These are phyloP conservation scores for Schizochytrium sp. DNA, from an alignment of 108 stramenopile genomes.

Conservation along the genomic window DNA sequence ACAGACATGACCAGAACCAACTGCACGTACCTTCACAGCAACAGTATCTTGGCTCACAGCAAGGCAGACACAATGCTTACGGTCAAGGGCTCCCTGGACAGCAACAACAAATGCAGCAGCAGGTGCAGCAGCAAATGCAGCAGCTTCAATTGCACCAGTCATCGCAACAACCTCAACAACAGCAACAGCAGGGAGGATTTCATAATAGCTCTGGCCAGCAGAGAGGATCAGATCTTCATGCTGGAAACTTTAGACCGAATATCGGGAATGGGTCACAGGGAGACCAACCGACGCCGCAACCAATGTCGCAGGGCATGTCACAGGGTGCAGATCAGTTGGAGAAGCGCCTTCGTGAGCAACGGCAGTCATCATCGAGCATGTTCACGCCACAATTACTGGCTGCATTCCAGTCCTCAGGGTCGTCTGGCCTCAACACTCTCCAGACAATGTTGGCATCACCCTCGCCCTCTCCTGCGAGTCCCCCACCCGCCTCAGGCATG, in stretches of 20 bases:
- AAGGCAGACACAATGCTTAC: background rate
- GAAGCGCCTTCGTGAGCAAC: background rate
- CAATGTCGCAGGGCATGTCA: background rate
- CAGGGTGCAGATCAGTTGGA: background rate
- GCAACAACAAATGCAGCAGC: background rate
- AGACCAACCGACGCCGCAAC: background rate
- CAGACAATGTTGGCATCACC: background rate
- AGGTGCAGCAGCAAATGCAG: conserved; percentile 38
- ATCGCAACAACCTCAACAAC: background rate
- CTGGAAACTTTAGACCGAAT: background rate
- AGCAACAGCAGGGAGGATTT: background rate
- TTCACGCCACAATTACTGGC: background rate
- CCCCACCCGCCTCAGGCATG: background rate
- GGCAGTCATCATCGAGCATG: background rate
- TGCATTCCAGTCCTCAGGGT: conserved; percentile 1
- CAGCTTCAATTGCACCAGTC: conserved; percentile 1
- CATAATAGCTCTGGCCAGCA: no score
- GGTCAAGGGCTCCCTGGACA: background rate
- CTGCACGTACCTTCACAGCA: background rate
- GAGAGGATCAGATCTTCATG: background rate
- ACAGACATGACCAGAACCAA: background rate
- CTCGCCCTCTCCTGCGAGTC: background rate
- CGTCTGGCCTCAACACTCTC: background rate
- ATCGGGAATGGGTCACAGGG: background rate
- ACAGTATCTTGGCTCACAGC: background rate